Base-by-base conservation (phyloP, 2,329 filamentous ascomycete genomes). In the Penicillium griseofulvum region DNA sequence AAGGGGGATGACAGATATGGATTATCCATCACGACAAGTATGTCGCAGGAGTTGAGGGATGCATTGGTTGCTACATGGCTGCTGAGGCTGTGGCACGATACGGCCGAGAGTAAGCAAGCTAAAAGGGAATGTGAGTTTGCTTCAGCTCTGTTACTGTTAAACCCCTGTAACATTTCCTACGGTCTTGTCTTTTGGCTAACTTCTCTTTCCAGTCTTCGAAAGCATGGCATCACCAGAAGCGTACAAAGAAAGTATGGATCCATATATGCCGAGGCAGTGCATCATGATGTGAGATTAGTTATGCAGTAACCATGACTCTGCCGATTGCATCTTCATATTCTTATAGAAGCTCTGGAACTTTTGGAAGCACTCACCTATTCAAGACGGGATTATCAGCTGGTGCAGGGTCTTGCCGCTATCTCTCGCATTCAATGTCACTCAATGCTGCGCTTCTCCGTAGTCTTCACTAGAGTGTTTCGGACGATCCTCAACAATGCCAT, bases 61-160 rank as follows among this genome's bases (percentile, higher is more conserved):
- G 57, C 57, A n/a, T 16, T 62, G 41, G 52, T 60, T 17, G 60
- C 57, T 12, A 29, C 52, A n/a, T 63, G 60, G 59, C 17, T 61
- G 10, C 49, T 63, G 38, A 47, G 59, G 42, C n/a, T 57, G 22
- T 63, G 60, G 60, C 46, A 50, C 24, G 55, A 62, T 8, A 58
- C 43, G 6, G 57, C 59, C 2, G 60, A 63, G 44, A 63, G 59
- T 34, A 62, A 44, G 24, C 26, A 60, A 28, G 59, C 60, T 12
- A 62, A 52, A 26, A 54, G 46, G 34, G 57, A 60, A 44, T 47
- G 60, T 63, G 16, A 50, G 59, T 54, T 33, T 6, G 6, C 7
- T n/a, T 5, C 9, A 11, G n/a, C 7, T 14, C 2, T 16, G 7
- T 51, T 43, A 33, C 12, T 22, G 17, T 39, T 10, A 14, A 26